Base-by-base conservation (phyloP, 1,284 basidiomycete species). In the Neolentinus lepideus region DNA sequence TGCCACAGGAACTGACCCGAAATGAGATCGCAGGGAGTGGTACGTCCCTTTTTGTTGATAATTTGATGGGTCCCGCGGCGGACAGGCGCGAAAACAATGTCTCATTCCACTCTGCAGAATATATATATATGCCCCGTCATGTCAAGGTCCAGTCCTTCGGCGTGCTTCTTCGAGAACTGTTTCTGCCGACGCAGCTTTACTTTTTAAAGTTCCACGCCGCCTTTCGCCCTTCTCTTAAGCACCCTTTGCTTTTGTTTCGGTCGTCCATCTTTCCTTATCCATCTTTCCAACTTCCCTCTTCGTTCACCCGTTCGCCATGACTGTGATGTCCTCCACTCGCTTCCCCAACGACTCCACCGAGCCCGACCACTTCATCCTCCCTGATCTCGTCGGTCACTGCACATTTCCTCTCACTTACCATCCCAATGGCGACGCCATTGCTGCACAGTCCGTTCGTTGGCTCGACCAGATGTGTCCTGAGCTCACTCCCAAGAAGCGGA, bases 381-480 rank as follows among this genome's bases (percentile, higher is more conserved):
- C 85, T 36, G 83, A 88, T 67, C 78, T 88, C 57, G 74, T 85
- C 36, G 75, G 75, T 0, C 76, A 83, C 59, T 88, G 84, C 63
- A 71, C 66, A 25, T 87, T 83, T 66, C 73, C 77, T 12, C 74
- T 82, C 9, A 62, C 65, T 6, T 80, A 81, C 61, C 78, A 84
- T 61, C 66, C 71, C 19, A 58, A 80, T 51, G 82, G 80, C 31
- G 81, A 84, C 64, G 74, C 69, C 2, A 67, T 84, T 36, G 80
- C 81, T 1, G 68, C 72, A 52, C 72, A 81, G 52, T 84, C 84
- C 2, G 78, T 83, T 48, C 59, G 71, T 36, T 88, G 85, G 85
- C 70, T 88, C 8, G 71, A 80, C 59, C 60, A 63, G 26, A 74
- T 73, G 33, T 50, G 47, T 21, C 79, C 77, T 54, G 75, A 75